These are phyloP conservation scores for Pseudoneurospora amorphoporcata DNA, from an alignment of 495 filamentous ascomycete genomes.

Conservation along the genomic window DNA sequence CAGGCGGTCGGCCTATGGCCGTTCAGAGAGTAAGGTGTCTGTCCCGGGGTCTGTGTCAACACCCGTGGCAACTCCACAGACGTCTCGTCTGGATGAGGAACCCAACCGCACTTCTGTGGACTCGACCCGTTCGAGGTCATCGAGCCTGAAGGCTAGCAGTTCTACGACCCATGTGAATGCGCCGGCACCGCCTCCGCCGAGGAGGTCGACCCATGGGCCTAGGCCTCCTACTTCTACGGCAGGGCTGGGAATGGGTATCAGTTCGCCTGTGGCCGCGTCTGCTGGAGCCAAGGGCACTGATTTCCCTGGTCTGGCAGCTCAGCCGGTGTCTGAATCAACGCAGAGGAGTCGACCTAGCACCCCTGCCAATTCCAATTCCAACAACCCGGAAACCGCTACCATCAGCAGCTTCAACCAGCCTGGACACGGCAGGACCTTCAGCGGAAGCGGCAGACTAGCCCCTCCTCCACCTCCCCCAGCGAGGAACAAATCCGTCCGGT, in stretches of 20 bases:
- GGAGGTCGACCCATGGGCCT: conserved; percentile 24
- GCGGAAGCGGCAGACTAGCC: conserved; percentile 15
- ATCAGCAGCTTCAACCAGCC: background rate
- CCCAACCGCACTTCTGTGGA: conserved; percentile 33
- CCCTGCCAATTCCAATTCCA: background rate
- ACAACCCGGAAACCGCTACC: background rate
- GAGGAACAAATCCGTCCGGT: conserved; percentile 27
- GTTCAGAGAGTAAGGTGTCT: conserved; percentile 27
- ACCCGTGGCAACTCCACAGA: conserved; percentile 2
- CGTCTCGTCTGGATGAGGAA: conserved; percentile 21
- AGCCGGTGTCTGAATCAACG: background rate
- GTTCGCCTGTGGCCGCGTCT: conserved; percentile 5
- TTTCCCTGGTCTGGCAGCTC: background rate
- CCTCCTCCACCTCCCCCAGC: conserved; percentile 37
- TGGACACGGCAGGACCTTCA: background rate
- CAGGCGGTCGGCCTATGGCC: conserved; percentile 32
- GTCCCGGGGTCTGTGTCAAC: conserved; percentile 9
- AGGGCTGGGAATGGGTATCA: background rate
- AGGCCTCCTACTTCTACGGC: conserved; percentile 14
- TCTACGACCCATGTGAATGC: conserved; percentile 9
- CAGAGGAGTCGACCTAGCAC: background rate
- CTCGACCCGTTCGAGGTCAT: conserved; percentile 31
- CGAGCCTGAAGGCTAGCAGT: conserved; percentile 24
- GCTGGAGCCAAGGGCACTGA: background rate
- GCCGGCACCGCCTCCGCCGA: conserved; percentile 35